A percentile compares a stretch with the other conserved stretches of the same genome.
These are phyloP conservation scores for Cercospora brassicicola DNA, from an alignment of 2,329 filamentous ascomycete genomes.

Conservation along the genomic window DNA sequence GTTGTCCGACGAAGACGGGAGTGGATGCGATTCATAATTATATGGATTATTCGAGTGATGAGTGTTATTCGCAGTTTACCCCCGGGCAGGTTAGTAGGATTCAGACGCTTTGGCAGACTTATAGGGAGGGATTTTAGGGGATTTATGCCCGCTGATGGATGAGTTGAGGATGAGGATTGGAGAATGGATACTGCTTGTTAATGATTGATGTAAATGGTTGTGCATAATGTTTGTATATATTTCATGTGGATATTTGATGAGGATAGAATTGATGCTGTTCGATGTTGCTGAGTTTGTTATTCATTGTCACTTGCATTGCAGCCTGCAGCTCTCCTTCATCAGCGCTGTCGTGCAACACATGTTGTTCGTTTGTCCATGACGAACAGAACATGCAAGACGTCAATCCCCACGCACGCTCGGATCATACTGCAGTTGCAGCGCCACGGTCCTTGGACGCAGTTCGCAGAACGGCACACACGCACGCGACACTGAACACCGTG, in stretches of 20 bases:
- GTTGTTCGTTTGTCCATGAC: neutral
- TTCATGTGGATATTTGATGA: neutral
- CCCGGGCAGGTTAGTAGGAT: constrained; percentile 53
- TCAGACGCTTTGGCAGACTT: constrained; percentile 53
- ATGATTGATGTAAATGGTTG: neutral
- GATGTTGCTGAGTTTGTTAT: neutral
- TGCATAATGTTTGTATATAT: neutral
- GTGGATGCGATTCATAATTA: constrained; percentile 59
- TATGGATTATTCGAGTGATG: constrained; percentile 61
- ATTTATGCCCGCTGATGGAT: no score
- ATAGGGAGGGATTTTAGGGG: constrained; percentile 36
- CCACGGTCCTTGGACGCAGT: neutral
- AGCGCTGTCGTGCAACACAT: neutral
- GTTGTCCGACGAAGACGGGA: constrained; percentile 50
- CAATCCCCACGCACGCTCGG: neutral
- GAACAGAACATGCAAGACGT: neutral
- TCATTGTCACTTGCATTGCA: neutral
- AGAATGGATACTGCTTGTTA: no score
- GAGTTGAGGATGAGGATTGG: no score
- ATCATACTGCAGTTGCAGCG: neutral
- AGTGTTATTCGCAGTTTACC: constrained; percentile 57
- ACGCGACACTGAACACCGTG: no score
- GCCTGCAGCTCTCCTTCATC: neutral
- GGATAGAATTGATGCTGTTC: neutral
- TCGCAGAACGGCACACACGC: neutral